Base-by-base conservation (phyloP, 1,284 basidiomycete genomes). In the Cystobasidium pallidum region DNA sequence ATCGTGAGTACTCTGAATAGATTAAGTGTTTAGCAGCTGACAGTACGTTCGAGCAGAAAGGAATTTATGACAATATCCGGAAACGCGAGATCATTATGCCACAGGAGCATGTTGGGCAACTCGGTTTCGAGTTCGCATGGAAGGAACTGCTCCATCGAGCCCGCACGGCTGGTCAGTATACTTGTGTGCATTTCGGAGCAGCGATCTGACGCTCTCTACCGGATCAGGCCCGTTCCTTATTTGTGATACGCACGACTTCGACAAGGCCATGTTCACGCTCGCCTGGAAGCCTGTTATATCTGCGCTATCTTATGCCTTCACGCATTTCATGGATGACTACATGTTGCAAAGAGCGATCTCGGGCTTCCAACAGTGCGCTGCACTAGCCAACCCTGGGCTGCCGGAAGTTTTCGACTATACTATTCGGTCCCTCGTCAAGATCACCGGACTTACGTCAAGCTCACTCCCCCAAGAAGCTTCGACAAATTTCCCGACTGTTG, bases 111-210 rank as follows among this genome's bases (percentile, higher is more conserved):
- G 91, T 89, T 3, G 96, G 96, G 1, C 92, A 94, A 80, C 86
- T 96, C 45, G 96, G 96, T 0, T 99, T 99, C 80, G 96, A 99
- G 78, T 98, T 96, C 80, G 92, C 95, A 6, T 99, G 96, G 96
- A 98, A 98, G 81, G 93, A 96, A 77, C 84, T 99, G 32, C 85
- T 98, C 61, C 83, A 89, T 58, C 87, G 94, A 43, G 89, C 94
- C 54, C 86, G 91, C 51, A 87, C 88, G 75, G 87, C 91, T 70
- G 91, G 92, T 89, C 74, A 67, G 85, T 79, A 30, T 2, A 30
- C 73, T 41, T 3, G 32, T 3, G 41, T 3, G 4, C n/a, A n/a
- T 30, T 11, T 2, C 11, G n/a, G 34, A 63, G 34, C 24, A 24
- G 49, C 21, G 72, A 49, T 68, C 74, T 32, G 62, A 64, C 19